Evolutionary conservation across 163 green algal species (phyloP), one percentile per base, ranked within the genome.

Genomic region (Scenedesmus sp.): DNA sequence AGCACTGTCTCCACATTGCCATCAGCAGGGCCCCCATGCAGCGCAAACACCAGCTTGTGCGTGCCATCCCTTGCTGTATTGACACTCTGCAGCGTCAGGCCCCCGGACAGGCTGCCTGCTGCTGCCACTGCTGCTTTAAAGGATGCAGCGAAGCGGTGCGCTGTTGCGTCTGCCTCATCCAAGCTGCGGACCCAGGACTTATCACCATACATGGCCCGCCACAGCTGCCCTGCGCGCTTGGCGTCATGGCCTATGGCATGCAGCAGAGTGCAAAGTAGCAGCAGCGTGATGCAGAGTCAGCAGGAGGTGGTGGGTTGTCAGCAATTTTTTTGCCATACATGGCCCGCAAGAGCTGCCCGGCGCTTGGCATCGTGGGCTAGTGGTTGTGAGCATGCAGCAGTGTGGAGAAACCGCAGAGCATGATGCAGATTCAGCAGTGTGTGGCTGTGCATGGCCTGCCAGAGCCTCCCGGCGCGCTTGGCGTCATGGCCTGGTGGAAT

Each of bases 1-100:
- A 97, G 91, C 70, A 97, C 95, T 23, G 95, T 95, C 93, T 97
- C 95, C 74, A 96, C 94, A 73, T 64, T 89, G 89, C 89, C 89
- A 20, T 90, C 92, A 8, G 26, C 76, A 6, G 90, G 74, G 4
- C 57, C 57, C 7, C 34, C 81, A 57, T 91, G 59, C 55, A 97
- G 91, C 10, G 90, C 88, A 88, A 95, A 95, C 85, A 96, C 93
- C 16, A 96, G 87, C 91, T 96, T 96, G 87, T 90, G 90, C 16
- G 95, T 96, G 84, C 95, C 95, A 57, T 96, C 95, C 0, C 85
- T 87, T 10, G 95, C 94, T 46, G 92, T 95, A 84, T 90, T 91
- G 20, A 94, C 92, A 0, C 82, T 91, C 88, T 95, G 91, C 56
- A 96, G 91, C 13, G 79, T 85, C 34, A 96, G 81, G 0, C 94